Conservation (phyloP, 805 yeast genomes). For the Hanseniaspora guilliermondii region DNA sequence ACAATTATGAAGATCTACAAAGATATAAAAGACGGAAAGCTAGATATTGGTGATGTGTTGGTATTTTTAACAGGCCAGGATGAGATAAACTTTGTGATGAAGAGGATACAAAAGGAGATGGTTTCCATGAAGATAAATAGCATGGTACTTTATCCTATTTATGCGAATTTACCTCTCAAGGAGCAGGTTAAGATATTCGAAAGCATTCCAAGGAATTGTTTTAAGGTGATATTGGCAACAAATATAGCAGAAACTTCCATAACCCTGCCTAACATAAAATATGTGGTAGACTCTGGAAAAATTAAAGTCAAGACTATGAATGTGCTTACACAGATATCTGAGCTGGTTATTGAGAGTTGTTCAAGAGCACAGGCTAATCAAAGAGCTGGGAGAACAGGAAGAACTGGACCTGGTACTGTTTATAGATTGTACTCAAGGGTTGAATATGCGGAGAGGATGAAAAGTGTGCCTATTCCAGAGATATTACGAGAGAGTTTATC, state of each 20-base stretch:
- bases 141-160: conserved; percentile 70
- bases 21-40: conserved; percentile 33
- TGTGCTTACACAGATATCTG: conserved; percentile 79
- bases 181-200: conserved; percentile 72
- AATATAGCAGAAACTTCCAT: conserved; percentile 95
- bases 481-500: conserved; percentile 75
- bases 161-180: conserved; percentile 82
- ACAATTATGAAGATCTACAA: conserved; percentile 79
- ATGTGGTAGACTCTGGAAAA: conserved; percentile 89
- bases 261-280: conserved; percentile 91
- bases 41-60: conserved; percentile 56
- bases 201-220: conserved; percentile 62
- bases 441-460: conserved; percentile 60
- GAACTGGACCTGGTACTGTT: conserved; percentile 95
- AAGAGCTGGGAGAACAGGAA: conserved; percentile 95
- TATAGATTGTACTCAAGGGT: conserved; percentile 72
- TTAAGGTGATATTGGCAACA: conserved; percentile 89
- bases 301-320: conserved; percentile 85
- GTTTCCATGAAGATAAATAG: conserved; percentile 43
- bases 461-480: conserved; percentile 76
- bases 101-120: conserved; percentile 53
- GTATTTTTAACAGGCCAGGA: conserved; percentile 94
- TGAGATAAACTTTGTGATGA: conserved; percentile 77
- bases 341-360: conserved; percentile 73
- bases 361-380: conserved; percentile 94